Percentiles rank a stretch among this genome's conserved stretches.
These are phyloP conservation scores for Chlorella sp. DNA, from an alignment of 139 green algal species.

Conservation along the genomic window DNA sequence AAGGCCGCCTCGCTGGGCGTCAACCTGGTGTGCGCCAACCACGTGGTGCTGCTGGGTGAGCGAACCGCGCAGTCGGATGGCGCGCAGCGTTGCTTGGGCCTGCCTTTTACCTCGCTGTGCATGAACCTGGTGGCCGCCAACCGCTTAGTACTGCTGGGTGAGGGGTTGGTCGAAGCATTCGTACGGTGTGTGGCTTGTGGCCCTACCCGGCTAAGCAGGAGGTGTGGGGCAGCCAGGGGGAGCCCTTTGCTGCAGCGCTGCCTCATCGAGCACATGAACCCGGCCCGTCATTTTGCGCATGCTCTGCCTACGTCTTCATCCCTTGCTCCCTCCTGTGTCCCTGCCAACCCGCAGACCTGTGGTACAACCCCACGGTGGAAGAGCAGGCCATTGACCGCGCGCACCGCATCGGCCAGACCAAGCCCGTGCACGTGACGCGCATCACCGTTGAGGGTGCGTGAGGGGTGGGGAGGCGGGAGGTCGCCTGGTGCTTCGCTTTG, in stretches of 20 bases:
- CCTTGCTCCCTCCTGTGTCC: background rate
- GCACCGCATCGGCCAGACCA: slow-evolving; percentile 88
- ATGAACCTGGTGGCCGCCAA: too few species aligned
- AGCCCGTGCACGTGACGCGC: slow-evolving; percentile 77
- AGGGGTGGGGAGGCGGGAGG: background rate
- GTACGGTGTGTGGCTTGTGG: too few species aligned
- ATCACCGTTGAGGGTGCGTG: slow-evolving; percentile 62
- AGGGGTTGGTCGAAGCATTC: too few species aligned
- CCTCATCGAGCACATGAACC: too few species aligned
- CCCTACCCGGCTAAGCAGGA: too few species aligned
- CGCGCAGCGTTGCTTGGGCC: background rate
- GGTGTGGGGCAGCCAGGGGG: too few species aligned
- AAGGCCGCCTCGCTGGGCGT: slow-evolving; percentile 89
- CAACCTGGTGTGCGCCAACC: slow-evolving; percentile 91
- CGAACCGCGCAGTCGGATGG: background rate
- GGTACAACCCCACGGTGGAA: slow-evolving; percentile 80
- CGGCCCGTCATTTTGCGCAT: too few species aligned
- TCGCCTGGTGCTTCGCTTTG: too few species aligned
- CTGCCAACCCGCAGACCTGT: slow-evolving; percentile 64
- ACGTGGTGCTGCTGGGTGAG: slow-evolving; percentile 66
- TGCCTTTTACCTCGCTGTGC: background rate
- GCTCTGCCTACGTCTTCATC: background rate
- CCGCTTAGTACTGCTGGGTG: too few species aligned
- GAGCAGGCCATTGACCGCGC: slow-evolving; percentile 93
- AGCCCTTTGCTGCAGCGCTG: too few species aligned